Evolutionary conservation across 257 asterid genomes (phyloP), one percentile per base, ranked within the genome.

Genomic region (Linaria vulgaris): DNA sequence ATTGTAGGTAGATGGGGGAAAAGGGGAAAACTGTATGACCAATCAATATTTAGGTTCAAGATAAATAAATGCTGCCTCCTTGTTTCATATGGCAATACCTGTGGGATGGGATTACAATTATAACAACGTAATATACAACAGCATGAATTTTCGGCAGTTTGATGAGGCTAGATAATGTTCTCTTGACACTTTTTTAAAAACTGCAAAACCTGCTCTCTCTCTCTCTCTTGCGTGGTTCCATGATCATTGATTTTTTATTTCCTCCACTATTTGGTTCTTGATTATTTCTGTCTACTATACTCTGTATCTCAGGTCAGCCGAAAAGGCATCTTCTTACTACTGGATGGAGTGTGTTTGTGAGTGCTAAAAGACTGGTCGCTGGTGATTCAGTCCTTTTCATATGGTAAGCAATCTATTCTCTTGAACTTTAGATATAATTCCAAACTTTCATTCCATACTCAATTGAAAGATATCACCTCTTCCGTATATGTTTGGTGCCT

Each of bases 321-420:
- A 87, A 87, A 81, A 73, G 95, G 79, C 95, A 87, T 74, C 90
- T 87, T 47, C 94, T 87, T 38, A 87, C 95, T 16, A 84, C 95
- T 5, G 95, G 95, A 44, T 87, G 95, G 95, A 85, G 95, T 51
- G 85, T 87, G 46, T 87, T 87, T 61, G 90, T 87, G 70, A 87
- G 86, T 64, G 90, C 95, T 13, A 87, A 87, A 72, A 73, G 94
- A 63, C 95, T 87, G 21, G 82, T 85, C 63, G 95, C 95, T 70
- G 95, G 95, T 34, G 95, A 87, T 81, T 77, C 95, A 22, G 88
- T 87, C 55, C 82, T 87, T 72, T 87, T 87, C 74, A 87, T 87
- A 81, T 87, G 95, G 95, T 87, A 79, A 1, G 20, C n/a, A 8
- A 39, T 60, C n/a, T 23, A 52, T 58, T 14, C 21, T 25, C 11